Evolutionary conservation across 164 flowering plant species (phyloP), one percentile per base, ranked within the genome.

Genomic region (Stephania yunnanensis): DNA sequence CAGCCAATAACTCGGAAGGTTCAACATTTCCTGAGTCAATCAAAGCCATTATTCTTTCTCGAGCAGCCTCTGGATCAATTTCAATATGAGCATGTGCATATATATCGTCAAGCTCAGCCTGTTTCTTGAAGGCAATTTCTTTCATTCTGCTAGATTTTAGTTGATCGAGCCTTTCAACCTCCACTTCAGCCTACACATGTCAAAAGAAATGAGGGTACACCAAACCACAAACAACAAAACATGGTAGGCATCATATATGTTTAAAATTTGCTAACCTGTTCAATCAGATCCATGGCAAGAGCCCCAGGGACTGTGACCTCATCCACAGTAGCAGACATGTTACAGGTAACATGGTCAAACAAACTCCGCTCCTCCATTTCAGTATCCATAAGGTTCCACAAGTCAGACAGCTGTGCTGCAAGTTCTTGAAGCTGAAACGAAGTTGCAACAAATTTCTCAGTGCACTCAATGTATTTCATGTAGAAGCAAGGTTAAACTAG

Each of bases 311-410:
- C 77, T 45, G 90, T 86, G 73, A 96, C 97, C 77, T 94, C 97
- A 79, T 92, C 93, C 15, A 90, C 98, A 36, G 92, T 85, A 84
- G 98, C 95, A 42, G 97, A 86, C 48, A 94, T 89, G 81, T 92
- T 92, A 78, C 97, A 90, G 48, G 97, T 96, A 48, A 96, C 93
- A 83, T 94, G 97, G 77, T 92, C 91, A 83, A 94, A 96, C 61
- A 91, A 79, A 73, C 81, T 83, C 70, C 94, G 84, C 80, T 96
- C 99, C 76, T 92, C 97, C 13, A 67, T 72, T 1, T 97, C 82
- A 42, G 99, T 89, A 81, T 96, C 99, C 98, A 96, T 93, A 83
- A 96, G 82, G 86, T 94, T 92, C 99, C 99, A 96, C 73, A 94
- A 87, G 79, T 95, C 98, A 84, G 84, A 81, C 63, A 95, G 84